Percentiles rank a stretch among this genome's conserved stretches.
phyloP scores from a whole-genome alignment of 257 asterid genomes.

The Cordia subcordata region DNA sequence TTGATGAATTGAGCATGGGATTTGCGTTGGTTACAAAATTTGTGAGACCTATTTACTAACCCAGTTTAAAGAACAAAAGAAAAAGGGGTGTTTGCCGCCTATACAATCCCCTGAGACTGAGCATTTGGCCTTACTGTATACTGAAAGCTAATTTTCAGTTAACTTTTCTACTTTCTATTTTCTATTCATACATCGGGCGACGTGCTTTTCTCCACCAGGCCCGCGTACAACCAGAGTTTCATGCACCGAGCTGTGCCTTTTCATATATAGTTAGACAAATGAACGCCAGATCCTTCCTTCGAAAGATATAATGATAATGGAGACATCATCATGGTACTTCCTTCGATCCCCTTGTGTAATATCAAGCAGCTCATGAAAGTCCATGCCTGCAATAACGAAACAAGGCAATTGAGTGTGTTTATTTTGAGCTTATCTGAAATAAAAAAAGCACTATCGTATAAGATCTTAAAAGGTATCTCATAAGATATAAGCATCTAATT shows the following conservation, averaged over 20 bases:
- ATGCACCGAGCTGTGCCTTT: too few species aligned
- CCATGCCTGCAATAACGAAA: slow-evolving; percentile 53
- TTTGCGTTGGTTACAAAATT: slow-evolving; percentile 12
- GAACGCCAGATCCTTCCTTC: slow-evolving; percentile 97
- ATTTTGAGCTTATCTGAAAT: too few species aligned
- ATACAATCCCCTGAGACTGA: slow-evolving; percentile 24
- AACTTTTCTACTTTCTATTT: slow-evolving; percentile 7
- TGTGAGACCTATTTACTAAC: background rate
- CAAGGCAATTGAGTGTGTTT: background rate
- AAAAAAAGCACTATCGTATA: too few species aligned
- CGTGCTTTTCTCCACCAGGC: too few species aligned
- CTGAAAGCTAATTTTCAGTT: slow-evolving; percentile 1
- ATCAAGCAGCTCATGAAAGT: slow-evolving; percentile 75
- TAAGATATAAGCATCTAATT: too few species aligned
- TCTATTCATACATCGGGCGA: too few species aligned
- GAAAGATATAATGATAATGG: slow-evolving; percentile 75
- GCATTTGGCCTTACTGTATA: slow-evolving; percentile 22
- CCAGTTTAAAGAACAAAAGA: background rate
- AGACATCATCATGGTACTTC: slow-evolving; percentile 85
- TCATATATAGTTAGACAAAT: slow-evolving; percentile 41
- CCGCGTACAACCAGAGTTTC: too few species aligned
- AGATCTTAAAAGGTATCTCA: too few species aligned
- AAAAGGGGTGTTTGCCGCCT: slow-evolving; percentile 9
- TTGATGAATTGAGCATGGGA: slow-evolving; percentile 2
- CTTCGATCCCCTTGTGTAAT: slow-evolving; percentile 88